Evolutionary conservation across 2,329 filamentous ascomycete species (phyloP).

Genomic region (Emergomyces orientalis): DNA sequence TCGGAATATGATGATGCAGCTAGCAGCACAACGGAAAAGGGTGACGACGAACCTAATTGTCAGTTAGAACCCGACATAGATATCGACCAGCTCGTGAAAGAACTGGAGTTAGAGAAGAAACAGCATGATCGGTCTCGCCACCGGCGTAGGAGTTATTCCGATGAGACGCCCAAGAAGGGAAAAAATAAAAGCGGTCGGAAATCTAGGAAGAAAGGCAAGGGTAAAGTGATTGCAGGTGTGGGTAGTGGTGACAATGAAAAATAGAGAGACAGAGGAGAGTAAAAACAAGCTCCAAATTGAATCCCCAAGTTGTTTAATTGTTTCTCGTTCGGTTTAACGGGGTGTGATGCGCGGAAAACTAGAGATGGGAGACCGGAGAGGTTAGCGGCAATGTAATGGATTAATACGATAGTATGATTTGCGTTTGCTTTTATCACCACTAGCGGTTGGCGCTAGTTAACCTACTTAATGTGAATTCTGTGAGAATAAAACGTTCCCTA

Average conservation of each 20-base stretch:
- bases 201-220: not conserved
- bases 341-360: not conserved
- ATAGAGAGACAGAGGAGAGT: not conserved
- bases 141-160: not conserved
- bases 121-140: not conserved
- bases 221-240: not conserved
- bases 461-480: not conserved
- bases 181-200: not conserved
- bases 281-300: not conserved
- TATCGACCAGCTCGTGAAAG: not conserved
- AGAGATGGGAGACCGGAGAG: not conserved
- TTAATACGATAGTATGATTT: not conserved
- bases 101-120: slow-evolving; percentile 3
- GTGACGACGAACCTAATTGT: not conserved
- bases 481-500: not conserved
- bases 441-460: not conserved
- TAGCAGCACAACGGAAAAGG: slow-evolving; percentile 9
- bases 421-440: not conserved
- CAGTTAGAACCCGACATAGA: not conserved
- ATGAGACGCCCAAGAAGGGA: slow-evolving; percentile 7
- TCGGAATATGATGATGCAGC: slow-evolving; percentile 13
- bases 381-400: not conserved
- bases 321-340: not conserved
- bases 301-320: not conserved
- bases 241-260: not conserved